A percentile compares a stretch with the other conserved stretches of the same genome.
These are phyloP conservation scores for Dioscorea dumetorum DNA, from an alignment of 106 monocot genomes.

Conservation along the genomic window DNA sequence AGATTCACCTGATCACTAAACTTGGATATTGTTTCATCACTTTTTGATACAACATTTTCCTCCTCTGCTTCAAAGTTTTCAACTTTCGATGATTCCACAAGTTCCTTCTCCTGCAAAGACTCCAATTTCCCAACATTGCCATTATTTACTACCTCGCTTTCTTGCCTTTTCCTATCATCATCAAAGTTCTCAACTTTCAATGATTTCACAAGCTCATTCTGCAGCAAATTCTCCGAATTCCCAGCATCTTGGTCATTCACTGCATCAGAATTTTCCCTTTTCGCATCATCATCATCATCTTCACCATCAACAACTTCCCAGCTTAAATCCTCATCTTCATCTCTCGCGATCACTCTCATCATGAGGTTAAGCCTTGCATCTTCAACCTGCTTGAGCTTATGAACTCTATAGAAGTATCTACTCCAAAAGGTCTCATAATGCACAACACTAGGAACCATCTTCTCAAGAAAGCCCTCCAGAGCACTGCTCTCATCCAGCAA, in stretches of 20 bases:
- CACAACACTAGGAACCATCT: slow-evolving; percentile 60
- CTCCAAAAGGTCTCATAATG: slow-evolving; percentile 81
- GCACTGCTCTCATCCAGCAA: slow-evolving; percentile 42
- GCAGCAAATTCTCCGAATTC: no score
- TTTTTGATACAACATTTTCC: no score
- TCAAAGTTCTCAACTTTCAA: slow-evolving; percentile 14
- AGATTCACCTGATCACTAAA: no score
- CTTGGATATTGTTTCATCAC: no score
- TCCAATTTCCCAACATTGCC: no score
- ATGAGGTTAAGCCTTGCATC: slow-evolving; percentile 76
- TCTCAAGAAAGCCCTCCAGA: slow-evolving; percentile 50
- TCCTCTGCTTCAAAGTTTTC: no score
- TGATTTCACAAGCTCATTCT: slow-evolving; percentile 8
- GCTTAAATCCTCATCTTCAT: slow-evolving; percentile 67
- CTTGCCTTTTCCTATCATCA: no score
- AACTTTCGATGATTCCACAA: no score
- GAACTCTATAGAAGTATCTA: slow-evolving; percentile 71
- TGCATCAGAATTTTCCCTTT: no score
- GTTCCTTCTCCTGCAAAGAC: no score
- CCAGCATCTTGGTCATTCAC: no score
- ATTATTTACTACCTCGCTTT: no score
- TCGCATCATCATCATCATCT: slow-evolving; percentile 57
- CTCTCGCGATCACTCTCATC: slow-evolving; percentile 56
- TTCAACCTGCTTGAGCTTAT: slow-evolving; percentile 82
- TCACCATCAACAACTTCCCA: slow-evolving; percentile 75